Base-by-base conservation (phyloP, 371 early-diverging fungal genomes). In the Lichtheimia corymbifera region DNA sequence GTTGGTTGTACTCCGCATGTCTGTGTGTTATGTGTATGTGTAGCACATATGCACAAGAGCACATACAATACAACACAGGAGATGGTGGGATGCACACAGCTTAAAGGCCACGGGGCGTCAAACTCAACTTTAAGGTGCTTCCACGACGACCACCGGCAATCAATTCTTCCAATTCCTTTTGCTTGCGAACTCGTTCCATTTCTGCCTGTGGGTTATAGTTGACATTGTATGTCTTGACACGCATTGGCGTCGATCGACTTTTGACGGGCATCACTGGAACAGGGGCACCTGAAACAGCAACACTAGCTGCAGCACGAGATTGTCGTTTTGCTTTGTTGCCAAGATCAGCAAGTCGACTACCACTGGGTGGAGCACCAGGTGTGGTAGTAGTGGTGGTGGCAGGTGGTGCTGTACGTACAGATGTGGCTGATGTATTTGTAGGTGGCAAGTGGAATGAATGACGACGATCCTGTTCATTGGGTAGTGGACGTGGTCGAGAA, bases 41-140 rank as follows among this genome's bases (percentile, higher is more conserved):
- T 35, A 35, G 35, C 35, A 35, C 35, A 35, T 35, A 35, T 35
- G 35, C 35, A 35, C 35, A 35, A 35, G 35, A 5, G 4, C 22
- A 28, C 4, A 35, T 9, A 35, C 35, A 35, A 35, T 35, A 35
- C 35, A 35, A 35, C 35, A 11, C 35, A 35, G 35, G 35, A 35
- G 35, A 35, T 35, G 35, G 35, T 35, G 35, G 35, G 11, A 9
- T 6, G 22, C 22, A 6, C 2, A 6, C 6, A 11, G 11, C 11
- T 35, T 35, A 35, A 35, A 35, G 35, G 9, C 35, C 35, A 35
- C 60, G 60, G 51, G 80, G 80, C 57, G 80, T 79, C 51, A 79
- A 56, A 44, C 70, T 72, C 54, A 79, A 58, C 52, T 76, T 79
- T 18, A 79, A 58, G 20, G 80, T 79, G 47, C 80, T 76, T 57